These are phyloP conservation scores for Prototheca cutis DNA, from an alignment of 163 green algal genomes.

Conservation along the genomic window DNA sequence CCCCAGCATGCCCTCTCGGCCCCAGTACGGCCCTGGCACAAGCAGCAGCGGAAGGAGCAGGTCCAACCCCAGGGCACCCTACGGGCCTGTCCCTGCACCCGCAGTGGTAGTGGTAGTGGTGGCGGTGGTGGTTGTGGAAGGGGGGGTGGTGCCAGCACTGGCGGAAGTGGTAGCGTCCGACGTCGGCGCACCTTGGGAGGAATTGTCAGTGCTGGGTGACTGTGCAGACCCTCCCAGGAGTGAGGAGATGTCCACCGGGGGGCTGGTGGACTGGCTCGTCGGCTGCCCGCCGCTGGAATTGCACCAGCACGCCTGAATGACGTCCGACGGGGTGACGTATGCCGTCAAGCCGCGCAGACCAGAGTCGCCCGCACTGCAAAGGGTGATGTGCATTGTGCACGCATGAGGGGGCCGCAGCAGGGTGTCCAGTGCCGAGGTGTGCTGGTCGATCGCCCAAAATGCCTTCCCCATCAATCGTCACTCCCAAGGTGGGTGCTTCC, in stretches of 20 bases:
- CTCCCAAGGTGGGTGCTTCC: not conserved
- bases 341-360: slow-evolving; percentile 4
- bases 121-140: not conserved
- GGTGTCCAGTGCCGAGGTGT: not conserved
- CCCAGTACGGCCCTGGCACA: too few species aligned
- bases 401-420: not conserved
- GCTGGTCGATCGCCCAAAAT: not conserved
- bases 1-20: too few species aligned
- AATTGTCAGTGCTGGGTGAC: not conserved
- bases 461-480: not conserved
- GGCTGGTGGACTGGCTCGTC: not conserved
- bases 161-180: not conserved
- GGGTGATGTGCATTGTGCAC: not conserved
- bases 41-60: too few species aligned
- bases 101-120: not conserved
- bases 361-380: not conserved
- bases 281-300: not conserved
- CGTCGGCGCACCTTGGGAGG: too few species aligned
- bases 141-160: not conserved
- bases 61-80: too few species aligned
- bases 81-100: too few species aligned
- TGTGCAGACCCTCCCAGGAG: not conserved
- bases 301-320: slow-evolving; percentile 2
- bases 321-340: slow-evolving; percentile 1
- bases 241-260: not conserved